Conservation (phyloP, 352 stramenopile species). For the Bremia lactucae region DNA sequence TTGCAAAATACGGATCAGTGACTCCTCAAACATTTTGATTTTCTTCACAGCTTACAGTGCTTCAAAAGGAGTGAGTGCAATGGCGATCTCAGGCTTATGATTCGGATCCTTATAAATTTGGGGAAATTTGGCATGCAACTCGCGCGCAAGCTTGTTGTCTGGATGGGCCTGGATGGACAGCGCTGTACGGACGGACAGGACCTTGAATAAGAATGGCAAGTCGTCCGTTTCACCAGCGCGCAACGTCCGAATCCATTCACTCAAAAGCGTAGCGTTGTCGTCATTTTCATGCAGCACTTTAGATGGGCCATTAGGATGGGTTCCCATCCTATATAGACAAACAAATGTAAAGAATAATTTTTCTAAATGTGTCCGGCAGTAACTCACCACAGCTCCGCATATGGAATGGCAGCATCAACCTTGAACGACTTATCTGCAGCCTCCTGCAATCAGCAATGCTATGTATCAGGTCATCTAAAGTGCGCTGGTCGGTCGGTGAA, state of each 20-base stretch:
- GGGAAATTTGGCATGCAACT: conserved; percentile 81
- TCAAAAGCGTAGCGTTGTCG: conserved; percentile 39
- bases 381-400: conserved; percentile 89
- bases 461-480: not conserved
- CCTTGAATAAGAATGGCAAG: conserved; percentile 98
- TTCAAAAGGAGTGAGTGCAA: conserved; percentile 95
- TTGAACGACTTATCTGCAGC: conserved; percentile 37
- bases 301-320: conserved; percentile 88
- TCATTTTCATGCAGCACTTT: conserved; percentile 44
- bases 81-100: conserved; percentile 99
- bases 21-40: not conserved
- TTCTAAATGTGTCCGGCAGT: no score
- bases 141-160: conserved; percentile 63
- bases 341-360: conserved; percentile 1
- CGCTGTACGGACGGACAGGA: conserved; percentile 94
- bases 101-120: conserved; percentile 96
- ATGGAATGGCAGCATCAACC: conserved; percentile 34
- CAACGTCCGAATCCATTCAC: conserved; percentile 39
- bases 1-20: not conserved
- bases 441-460: conserved; percentile 17
- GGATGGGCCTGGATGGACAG: conserved; percentile 95
- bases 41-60: conserved; percentile 53
- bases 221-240: conserved; percentile 43
- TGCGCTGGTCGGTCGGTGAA: not conserved
- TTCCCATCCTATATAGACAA: conserved; percentile 85